Evolutionary conservation across 1,139 yeast species (phyloP), one percentile per base, ranked within the genome.

Genomic region (Diutina rugosa): DNA sequence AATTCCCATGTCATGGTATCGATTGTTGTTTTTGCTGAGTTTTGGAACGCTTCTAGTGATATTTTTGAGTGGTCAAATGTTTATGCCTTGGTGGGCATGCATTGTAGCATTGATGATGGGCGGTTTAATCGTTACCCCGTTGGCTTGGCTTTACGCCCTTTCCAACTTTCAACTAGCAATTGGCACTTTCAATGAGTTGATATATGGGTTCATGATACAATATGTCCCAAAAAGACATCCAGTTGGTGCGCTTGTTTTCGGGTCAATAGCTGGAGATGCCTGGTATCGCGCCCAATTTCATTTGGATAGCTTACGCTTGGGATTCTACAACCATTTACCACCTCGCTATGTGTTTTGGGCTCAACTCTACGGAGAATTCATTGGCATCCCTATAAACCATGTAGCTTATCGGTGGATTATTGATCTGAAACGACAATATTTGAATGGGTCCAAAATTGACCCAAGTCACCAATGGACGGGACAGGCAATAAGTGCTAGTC

Each of bases 381-480:
- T 78, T n/a, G 82, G 82, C 1, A 73, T 78, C 30, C 81, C 81
- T 2, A 68, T 77, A 59, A 78, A 78, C 61, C 78, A 76, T 60
- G 55, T 71, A n/a, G 76, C 80, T 1, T 64, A 77, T 52, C 66
- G 72, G 56, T 78, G 81, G 81, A 78, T 77, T 14, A 60, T 78
- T 47, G 59, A 61, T 3, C 65, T 73, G 30, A 78, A 78, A 59
- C 59, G 69, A 55, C 74, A 69, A 3, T 78, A 63, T 57, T 63
- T 78, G 51, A 63, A 64, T n/a, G 81, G 81, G 0, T 60, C 63
- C 1, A 63, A 64, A 49, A 63, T 59, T 1, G 82, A 78, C 60
- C 79, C 80, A 0, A 64, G 77, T 32, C 77, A 76, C 60, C 82
- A 78, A 62, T 79, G 82, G 82, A 77, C 81, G 0, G 81, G 80